phyloP scores from a whole-genome alignment of 306 rosid species.

The Inga oerstediana region DNA sequence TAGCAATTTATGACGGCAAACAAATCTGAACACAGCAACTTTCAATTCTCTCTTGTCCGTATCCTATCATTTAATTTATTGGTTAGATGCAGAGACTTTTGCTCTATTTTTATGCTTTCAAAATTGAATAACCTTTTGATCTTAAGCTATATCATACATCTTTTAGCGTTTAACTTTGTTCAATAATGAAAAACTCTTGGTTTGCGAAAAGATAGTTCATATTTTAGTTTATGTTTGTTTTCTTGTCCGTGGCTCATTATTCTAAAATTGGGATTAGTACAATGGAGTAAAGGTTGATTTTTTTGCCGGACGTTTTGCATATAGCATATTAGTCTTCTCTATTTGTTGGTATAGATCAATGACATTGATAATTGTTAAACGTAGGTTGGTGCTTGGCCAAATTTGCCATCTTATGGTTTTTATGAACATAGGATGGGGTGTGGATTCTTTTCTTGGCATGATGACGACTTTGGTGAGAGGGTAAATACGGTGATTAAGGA shows the following conservation, averaged over 20 bases:
- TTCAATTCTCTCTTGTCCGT: neutral
- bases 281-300: neutral
- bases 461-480: no score
- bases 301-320: neutral
- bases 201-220: neutral
- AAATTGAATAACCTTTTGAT: neutral
- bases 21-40: neutral
- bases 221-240: neutral
- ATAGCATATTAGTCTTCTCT: neutral
- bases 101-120: neutral
- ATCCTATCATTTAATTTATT: neutral
- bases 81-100: neutral
- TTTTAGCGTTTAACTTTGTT: neutral
- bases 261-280: conserved; percentile 9
- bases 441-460: no score
- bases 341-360: no score
- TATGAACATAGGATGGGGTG: no score
- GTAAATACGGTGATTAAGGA: no score
- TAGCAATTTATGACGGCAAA: neutral
- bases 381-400: no score
- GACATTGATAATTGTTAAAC: no score
- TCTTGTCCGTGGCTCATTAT: conserved; percentile 1
- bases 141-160: neutral
- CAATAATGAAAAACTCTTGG: neutral
- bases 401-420: no score